phyloP scores from a whole-genome alignment of 164 flowering plant genomes.

The Litsea cubeba region DNA sequence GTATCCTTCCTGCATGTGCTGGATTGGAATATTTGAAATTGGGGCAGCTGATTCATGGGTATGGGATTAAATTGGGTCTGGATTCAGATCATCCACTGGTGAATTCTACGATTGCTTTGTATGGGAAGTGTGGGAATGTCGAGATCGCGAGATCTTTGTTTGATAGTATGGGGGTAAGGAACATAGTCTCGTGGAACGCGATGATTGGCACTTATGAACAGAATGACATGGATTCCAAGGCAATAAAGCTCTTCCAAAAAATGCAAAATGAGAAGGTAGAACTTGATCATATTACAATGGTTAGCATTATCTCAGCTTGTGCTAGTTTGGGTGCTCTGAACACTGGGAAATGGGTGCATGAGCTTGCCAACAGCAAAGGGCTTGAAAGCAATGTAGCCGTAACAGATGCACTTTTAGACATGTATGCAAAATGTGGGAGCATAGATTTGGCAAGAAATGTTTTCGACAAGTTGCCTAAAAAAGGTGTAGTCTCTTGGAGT shows the following conservation, averaged over 20 bases:
- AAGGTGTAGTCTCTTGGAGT: conserved; percentile 31
- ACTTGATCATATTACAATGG: conserved; percentile 27
- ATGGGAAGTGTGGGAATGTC: conserved; percentile 30
- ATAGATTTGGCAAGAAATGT: conserved; percentile 26
- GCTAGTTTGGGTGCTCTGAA: conserved; percentile 28
- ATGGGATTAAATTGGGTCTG: conserved; percentile 27
- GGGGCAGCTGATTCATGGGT: conserved; percentile 34
- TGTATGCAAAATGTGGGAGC: conserved; percentile 58
- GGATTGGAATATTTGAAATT: conserved; percentile 14
- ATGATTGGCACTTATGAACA: conserved; percentile 33
- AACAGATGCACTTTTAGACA: conserved; percentile 49
- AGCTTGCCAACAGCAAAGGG: conserved; percentile 21
- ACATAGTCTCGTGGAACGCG: conserved; percentile 35
- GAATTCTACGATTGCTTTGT: conserved; percentile 29
- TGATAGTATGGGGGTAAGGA: conserved; percentile 20
- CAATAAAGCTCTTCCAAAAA: conserved; percentile 29
- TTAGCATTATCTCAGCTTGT: conserved; percentile 38
- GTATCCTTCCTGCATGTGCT: conserved; percentile 32
- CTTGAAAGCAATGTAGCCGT: conserved; percentile 19
- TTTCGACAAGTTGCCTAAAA: conserved; percentile 24
- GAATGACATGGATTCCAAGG: conserved; percentile 18
- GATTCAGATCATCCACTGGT: conserved; percentile 22
- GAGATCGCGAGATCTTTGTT: conserved; percentile 23
- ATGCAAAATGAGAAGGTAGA: conserved; percentile 25
- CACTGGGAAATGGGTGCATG: conserved; percentile 30